Conservation (phyloP, 2,329 filamentous ascomycete genomes). For the Leptodontidium sp. region DNA sequence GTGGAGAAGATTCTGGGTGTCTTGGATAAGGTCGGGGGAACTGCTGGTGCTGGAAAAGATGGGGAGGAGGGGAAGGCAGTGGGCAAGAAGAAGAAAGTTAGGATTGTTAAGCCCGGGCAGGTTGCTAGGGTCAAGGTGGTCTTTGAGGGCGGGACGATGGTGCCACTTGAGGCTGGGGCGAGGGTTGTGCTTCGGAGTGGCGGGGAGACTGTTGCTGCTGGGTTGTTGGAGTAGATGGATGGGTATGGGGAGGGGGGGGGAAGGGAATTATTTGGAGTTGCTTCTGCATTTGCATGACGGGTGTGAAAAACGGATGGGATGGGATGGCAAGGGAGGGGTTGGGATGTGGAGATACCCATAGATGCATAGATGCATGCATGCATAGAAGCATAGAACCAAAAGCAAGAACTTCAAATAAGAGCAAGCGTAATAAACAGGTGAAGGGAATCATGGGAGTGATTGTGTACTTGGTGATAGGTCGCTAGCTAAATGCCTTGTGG, state of each 20-base stretch:
- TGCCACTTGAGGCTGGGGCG: slow-evolving; percentile 82
- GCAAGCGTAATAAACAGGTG: too few species aligned
- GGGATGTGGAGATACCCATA: neutral
- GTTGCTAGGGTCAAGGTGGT: slow-evolving; percentile 81
- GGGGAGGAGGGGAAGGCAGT: neutral
- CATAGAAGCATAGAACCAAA: slow-evolving; percentile 5
- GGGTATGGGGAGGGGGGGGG: neutral
- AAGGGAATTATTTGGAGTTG: neutral
- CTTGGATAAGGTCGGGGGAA: slow-evolving; percentile 81
- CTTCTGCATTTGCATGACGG: neutral
- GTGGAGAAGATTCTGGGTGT: slow-evolving; percentile 76
- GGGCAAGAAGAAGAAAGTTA: slow-evolving; percentile 81
- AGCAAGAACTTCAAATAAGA: neutral
- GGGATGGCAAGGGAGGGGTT: neutral
- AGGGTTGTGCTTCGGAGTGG: slow-evolving; percentile 82
- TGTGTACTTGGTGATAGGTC: too few species aligned
- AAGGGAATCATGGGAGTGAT: too few species aligned
- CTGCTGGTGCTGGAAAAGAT: slow-evolving; percentile 59
- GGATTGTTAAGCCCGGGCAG: slow-evolving; percentile 79
- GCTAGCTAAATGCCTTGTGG: too few species aligned
- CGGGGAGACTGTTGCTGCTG: slow-evolving; percentile 87
- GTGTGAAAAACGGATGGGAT: too few species aligned
- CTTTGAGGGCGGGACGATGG: slow-evolving; percentile 75
- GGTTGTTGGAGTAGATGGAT: slow-evolving; percentile 69
- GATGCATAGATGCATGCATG: neutral